Base-by-base conservation (phyloP, 2,329 filamentous ascomycete species). In the Chrysoporthe deuterocubensis region DNA sequence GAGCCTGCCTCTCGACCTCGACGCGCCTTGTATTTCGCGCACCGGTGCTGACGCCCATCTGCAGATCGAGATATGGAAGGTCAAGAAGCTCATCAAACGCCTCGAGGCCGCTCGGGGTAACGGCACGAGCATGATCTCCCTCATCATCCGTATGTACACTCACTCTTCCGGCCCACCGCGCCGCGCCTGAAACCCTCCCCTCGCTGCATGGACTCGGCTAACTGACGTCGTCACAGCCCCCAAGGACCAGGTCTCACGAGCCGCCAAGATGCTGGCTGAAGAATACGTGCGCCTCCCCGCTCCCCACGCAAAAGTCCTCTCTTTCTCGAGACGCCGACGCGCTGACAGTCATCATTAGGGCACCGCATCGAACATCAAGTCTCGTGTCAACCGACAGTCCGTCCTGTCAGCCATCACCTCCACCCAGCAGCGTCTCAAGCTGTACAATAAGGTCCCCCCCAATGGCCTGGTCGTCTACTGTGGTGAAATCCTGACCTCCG, bases 251-350 rank as follows among this genome's bases (percentile, higher is more conserved):
- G 89, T 99, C 72, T 98, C 96, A 58, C 91, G 94, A 77, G 92
- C 93, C 66, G 93, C 96, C 70, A 98, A 98, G 88, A 99, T 99
- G 96, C 92, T 99, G 90, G 96, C 96, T 85, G 96, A 99, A 97
- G 94, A 97, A 92, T 97, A 96, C 79, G 93, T 96, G 87, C 73
- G 92, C 16, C 14, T 54, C 5, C 50, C 26, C 46, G 7, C 14
- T 21, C 46, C 14, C 46, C 83, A 67, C 54, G 4, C 59, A 58
- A 44, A 62, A 32, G 65, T 32, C 13, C 21, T 2, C 76, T 68
- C 75, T 75, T 59, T 16, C 54, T 16, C 50, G 1, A 32, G 13
- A 34, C 14, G 54, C 5, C 16, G 14, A 44, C 37, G 18, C 40
- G 46, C 64, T 69, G 54, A 69, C 64, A 52, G 37, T 43, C 40